Percentiles rank a stretch among this genome's conserved stretches.
Conservation (phyloP, 306 rosid species). For the Lathyrus tuberosus region DNA sequence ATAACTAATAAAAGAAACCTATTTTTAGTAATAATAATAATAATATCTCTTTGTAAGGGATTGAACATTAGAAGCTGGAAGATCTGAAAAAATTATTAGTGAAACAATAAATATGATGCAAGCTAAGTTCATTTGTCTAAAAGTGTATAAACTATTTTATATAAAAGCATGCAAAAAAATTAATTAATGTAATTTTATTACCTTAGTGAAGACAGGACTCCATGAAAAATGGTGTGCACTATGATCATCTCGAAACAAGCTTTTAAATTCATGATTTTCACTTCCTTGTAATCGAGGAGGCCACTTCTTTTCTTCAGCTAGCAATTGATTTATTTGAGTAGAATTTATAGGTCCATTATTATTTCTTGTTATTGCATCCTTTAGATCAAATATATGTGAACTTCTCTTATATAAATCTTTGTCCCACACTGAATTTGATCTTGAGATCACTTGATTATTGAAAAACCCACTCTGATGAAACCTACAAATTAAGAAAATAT, state of each 20-base stretch:
- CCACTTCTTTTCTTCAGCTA: slow-evolving; percentile 46
- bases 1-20: background rate
- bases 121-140: too few relatives aligned
- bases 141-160: too few relatives aligned
- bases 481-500: slow-evolving; percentile 35
- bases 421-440: slow-evolving; percentile 42
- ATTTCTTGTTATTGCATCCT: slow-evolving; percentile 37
- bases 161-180: too few relatives aligned
- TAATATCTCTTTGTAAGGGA: background rate
- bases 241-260: slow-evolving; percentile 30
- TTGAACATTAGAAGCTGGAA: background rate
- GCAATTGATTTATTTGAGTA: slow-evolving; percentile 12
- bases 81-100: background rate
- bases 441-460: slow-evolving; percentile 34
- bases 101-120: too few relatives aligned
- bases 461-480: slow-evolving; percentile 30
- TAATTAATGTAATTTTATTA: slow-evolving; percentile 21
- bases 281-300: slow-evolving; percentile 36
- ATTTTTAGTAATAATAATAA: background rate
- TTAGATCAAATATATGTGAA: slow-evolving; percentile 44
- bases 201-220: slow-evolving; percentile 44
- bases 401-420: slow-evolving; percentile 34
- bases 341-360: slow-evolving; percentile 32
- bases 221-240: slow-evolving; percentile 40
- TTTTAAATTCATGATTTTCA: slow-evolving; percentile 23